These are phyloP conservation scores for Rhipidocladum racemiflorum DNA, from an alignment of 176 grass and related monocot genomes.

Conservation along the genomic window DNA sequence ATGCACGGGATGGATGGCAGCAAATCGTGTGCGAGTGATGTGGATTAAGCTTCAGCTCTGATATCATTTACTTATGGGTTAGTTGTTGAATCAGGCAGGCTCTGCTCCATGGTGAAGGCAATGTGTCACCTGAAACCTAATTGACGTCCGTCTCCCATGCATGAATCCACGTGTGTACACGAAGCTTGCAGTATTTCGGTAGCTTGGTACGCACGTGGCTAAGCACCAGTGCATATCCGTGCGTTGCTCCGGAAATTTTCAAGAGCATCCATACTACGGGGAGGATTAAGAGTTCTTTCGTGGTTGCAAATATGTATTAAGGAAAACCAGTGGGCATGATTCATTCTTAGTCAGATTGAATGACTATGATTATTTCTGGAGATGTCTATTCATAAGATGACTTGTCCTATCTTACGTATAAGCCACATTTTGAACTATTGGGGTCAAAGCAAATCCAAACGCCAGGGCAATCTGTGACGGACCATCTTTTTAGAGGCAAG, in stretches of 20 bases:
- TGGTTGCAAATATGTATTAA: background rate
- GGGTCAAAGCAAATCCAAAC: background rate
- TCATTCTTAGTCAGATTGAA: background rate
- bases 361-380: too few relatives aligned
- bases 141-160: background rate
- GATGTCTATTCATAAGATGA: background rate
- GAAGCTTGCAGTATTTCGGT: background rate
- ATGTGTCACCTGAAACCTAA: conserved; percentile 37
- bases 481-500: too few relatives aligned
- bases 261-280: too few relatives aligned
- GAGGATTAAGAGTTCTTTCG: background rate
- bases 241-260: background rate
- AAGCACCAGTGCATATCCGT: background rate
- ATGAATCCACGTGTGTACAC: background rate
- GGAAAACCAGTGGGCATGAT: background rate
- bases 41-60: background rate
- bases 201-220: background rate
- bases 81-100: conserved; percentile 11
- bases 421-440: background rate
- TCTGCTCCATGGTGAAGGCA: conserved; percentile 39
- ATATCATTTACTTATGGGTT: background rate
- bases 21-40: background rate
- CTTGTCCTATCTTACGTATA: background rate
- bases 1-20: background rate
- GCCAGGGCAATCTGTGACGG: too few relatives aligned